A percentile compares a stretch with the other conserved stretches of the same genome.
These are phyloP conservation scores for Papilionanthe hybrid DNA, from an alignment of 116 monocot genomes.

Conservation along the genomic window DNA sequence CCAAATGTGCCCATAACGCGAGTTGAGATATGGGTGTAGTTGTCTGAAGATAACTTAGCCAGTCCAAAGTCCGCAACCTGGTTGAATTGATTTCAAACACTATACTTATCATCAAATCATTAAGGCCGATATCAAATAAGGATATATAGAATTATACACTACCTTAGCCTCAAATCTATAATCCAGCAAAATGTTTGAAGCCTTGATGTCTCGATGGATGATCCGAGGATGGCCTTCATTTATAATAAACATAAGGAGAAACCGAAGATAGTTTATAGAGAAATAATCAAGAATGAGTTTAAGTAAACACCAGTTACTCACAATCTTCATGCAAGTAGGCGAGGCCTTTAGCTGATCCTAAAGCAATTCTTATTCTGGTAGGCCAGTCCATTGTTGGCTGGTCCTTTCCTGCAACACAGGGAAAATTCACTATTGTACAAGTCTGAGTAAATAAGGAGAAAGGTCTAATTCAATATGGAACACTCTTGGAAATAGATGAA, in stretches of 20 bases:
- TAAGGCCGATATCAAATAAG: not conserved
- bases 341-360: conserved; percentile 63
- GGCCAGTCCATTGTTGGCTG: conserved; percentile 52
- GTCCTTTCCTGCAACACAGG: conserved; percentile 35
- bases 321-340: conserved; percentile 79
- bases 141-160: not conserved
- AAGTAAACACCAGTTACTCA: conserved; percentile 18
- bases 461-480: too few relatives aligned
- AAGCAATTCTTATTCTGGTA: conserved; percentile 53
- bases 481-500: too few relatives aligned
- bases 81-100: not conserved
- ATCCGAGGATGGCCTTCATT: conserved; percentile 60
- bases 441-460: not conserved
- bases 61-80: conserved; percentile 75
- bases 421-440: not conserved
- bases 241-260: not conserved
- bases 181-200: conserved; percentile 66
- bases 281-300: not conserved
- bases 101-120: not conserved
- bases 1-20: conserved; percentile 80
- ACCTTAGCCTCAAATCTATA: conserved; percentile 65
- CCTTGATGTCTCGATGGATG: conserved; percentile 73
- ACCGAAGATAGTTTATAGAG: not conserved
- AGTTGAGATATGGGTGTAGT: conserved; percentile 60
- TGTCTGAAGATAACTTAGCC: conserved; percentile 56